phyloP scores from a whole-genome alignment of 768 basidiomycete species.

The Cystofilobasidium macerans region DNA sequence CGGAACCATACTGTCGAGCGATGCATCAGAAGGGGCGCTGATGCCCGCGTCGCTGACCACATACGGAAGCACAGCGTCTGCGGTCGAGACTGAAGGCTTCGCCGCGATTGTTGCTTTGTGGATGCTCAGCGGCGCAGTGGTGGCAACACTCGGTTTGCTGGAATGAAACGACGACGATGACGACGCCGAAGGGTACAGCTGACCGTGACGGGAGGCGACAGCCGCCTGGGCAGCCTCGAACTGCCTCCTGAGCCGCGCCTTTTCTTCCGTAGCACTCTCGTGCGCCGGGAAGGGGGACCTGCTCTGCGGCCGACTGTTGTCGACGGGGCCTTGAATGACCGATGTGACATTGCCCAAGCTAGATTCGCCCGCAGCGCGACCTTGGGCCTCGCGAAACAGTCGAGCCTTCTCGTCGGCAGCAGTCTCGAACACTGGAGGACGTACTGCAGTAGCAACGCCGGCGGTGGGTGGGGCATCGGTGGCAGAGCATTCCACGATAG shows the following conservation, averaged over 20 bases:
- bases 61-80: no score
- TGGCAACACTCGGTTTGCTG: no score
- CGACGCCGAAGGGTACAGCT: background rate
- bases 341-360: background rate
- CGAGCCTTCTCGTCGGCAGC: conserved; percentile 6
- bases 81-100: no score
- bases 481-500: no score
- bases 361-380: background rate
- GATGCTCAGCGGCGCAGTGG: background rate
- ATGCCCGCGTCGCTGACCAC: no score
- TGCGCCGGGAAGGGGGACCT: background rate
- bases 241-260: conserved; percentile 4
- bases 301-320: background rate
- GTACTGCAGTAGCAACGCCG: no score
- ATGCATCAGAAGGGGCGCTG: no score
- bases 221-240: conserved; percentile 10
- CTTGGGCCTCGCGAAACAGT: conserved; percentile 4
- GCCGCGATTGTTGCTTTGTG: background rate
- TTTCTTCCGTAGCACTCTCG: conserved; percentile 9
- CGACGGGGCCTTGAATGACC: background rate
- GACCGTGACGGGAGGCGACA: background rate
- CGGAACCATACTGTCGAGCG: no score
- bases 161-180: background rate
- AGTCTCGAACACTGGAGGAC: background rate
- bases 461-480: no score